Evolutionary conservation across 2,329 filamentous ascomycete species (phyloP).

Genomic region (Rhynchosporium agropyri): DNA sequence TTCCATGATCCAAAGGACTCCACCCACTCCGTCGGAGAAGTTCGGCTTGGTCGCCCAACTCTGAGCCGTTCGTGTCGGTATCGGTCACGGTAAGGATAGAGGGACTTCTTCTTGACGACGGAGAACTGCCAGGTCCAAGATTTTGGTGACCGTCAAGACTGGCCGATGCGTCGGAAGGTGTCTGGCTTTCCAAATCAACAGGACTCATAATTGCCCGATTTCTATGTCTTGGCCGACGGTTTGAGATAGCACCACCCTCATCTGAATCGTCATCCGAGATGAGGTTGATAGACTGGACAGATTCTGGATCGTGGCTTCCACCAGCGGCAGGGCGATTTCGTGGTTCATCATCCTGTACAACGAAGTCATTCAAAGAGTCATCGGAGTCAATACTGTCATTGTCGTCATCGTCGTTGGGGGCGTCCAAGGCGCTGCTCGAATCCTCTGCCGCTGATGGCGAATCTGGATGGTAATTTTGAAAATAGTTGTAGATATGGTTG

Average conservation of each 20-base stretch:
- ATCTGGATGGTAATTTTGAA: conserved; percentile 23
- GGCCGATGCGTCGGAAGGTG: conserved; percentile 7
- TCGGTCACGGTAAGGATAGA: conserved; percentile 32
- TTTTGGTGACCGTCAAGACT: conserved; percentile 19
- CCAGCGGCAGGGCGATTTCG: conserved; percentile 15
- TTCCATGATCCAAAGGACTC: conserved; percentile 42
- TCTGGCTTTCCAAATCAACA: not conserved
- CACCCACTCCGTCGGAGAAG: conserved; percentile 38
- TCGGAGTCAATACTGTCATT: conserved; percentile 30
- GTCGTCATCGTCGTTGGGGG: conserved; percentile 33
- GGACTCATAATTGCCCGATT: conserved; percentile 1
- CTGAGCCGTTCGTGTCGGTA: conserved; percentile 36
- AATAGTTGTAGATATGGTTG: conserved; percentile 18
- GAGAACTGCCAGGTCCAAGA: conserved; percentile 8
- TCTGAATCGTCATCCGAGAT: conserved; percentile 41
- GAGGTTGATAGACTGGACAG: conserved; percentile 22
- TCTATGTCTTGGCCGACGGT: conserved; percentile 32
- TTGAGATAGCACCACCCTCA: conserved; percentile 39
- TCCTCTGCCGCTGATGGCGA: conserved; percentile 14
- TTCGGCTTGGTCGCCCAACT: conserved; percentile 39
- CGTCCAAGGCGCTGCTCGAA: conserved; percentile 25
- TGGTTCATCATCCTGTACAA: conserved; percentile 37
- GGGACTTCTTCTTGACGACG: conserved; percentile 24
- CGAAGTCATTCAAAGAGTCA: conserved; percentile 39
- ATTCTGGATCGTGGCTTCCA: not conserved